phyloP scores from a whole-genome alignment of 768 basidiomycete species.

The Chalciporus chontae region DNA sequence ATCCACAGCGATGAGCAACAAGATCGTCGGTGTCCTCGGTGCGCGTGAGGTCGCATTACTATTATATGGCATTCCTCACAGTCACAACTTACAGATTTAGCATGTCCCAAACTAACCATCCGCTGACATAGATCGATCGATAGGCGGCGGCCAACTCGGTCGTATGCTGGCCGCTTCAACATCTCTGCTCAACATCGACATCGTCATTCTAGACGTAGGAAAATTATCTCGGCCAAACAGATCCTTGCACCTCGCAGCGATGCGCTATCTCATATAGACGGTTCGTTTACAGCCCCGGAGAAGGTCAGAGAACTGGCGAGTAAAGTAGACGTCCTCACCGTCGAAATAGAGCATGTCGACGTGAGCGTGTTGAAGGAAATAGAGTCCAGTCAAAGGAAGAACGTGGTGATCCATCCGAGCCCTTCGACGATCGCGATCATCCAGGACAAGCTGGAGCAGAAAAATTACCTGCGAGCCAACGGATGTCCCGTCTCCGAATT shows the following conservation, averaged over 20 bases:
- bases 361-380: slow-evolving; percentile 60
- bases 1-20: slow-evolving; percentile 22
- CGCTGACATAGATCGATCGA: neutral
- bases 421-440: slow-evolving; percentile 82
- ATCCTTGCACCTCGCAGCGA: slow-evolving; percentile 55
- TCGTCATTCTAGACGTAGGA: slow-evolving; percentile 84
- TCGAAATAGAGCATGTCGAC: slow-evolving; percentile 97
- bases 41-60: slow-evolving; percentile 19
- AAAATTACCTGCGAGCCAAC: slow-evolving; percentile 48
- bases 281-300: slow-evolving; percentile 77
- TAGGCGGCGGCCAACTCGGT: slow-evolving; percentile 95
- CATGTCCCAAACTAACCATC: neutral
- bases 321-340: slow-evolving; percentile 83
- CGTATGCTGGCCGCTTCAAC: slow-evolving; percentile 95
- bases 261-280: slow-evolving; percentile 68
- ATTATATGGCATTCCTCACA: slow-evolving; percentile 5
- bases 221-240: slow-evolving; percentile 83
- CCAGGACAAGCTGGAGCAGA: slow-evolving; percentile 73
- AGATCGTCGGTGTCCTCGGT: slow-evolving; percentile 30
- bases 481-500: slow-evolving; percentile 60
- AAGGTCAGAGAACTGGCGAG: slow-evolving; percentile 77
- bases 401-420: slow-evolving; percentile 60
- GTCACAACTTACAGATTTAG: slow-evolving; percentile 8
- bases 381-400: slow-evolving; percentile 24
- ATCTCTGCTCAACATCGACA: slow-evolving; percentile 77